Percentiles rank a stretch among this genome's conserved stretches.
phyloP scores from a whole-genome alignment of 1,139 yeast species.

The Zygoascus hellenicus region DNA sequence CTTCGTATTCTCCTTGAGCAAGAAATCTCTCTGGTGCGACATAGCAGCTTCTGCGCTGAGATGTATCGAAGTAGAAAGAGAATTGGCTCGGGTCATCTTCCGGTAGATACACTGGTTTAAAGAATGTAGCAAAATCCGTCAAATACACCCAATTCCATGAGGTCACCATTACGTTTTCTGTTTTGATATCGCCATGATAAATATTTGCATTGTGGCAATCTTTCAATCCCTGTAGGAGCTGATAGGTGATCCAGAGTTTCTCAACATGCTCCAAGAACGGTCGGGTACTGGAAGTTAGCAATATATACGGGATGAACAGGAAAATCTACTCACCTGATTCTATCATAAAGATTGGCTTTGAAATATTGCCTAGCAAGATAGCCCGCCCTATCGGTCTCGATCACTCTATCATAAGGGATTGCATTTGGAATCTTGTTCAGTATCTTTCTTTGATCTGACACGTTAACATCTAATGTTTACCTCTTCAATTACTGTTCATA shows the following conservation, averaged over 20 bases:
- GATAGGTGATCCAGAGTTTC: conserved; percentile 79
- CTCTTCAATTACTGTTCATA: not conserved
- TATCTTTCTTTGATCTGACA: conserved; percentile 10
- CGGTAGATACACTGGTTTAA: conserved; percentile 81
- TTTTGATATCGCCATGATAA: conserved; percentile 85
- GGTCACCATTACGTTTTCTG: conserved; percentile 82
- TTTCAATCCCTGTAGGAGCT: conserved; percentile 55
- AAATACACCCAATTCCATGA: conserved; percentile 85
- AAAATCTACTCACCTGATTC: conserved; percentile 43
- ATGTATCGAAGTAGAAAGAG: conserved; percentile 86
- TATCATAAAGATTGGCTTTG: conserved; percentile 73
- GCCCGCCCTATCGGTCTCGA: conserved; percentile 91
- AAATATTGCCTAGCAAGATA: conserved; percentile 79
- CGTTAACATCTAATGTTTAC: not conserved
- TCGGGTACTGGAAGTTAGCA: conserved; percentile 46
- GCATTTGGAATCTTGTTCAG: conserved; percentile 41
- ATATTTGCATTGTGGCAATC: conserved; percentile 59
- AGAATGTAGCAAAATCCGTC: conserved; percentile 68
- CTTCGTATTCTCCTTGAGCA: conserved; percentile 22
- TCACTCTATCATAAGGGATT: conserved; percentile 62
- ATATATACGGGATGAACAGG: not conserved
- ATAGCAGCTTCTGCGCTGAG: conserved; percentile 81
- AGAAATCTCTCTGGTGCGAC: conserved; percentile 91
- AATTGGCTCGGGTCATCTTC: conserved; percentile 95
- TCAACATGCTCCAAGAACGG: conserved; percentile 83